phyloP scores from a whole-genome alignment of 352 stramenopile species.

The Phytopythium boreale region DNA sequence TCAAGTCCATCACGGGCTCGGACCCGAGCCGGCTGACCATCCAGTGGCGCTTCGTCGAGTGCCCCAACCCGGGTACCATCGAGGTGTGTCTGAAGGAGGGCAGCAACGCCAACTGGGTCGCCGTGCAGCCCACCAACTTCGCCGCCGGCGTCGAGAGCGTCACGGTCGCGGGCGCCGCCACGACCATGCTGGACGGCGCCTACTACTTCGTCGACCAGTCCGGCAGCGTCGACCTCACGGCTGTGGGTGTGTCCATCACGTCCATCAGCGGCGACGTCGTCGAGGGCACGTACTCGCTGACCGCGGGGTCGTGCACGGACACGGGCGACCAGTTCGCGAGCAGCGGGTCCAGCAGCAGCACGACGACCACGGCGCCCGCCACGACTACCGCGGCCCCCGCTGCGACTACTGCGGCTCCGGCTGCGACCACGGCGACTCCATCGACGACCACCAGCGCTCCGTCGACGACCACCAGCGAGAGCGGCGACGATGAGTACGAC shows the following conservation, averaged over 20 bases:
- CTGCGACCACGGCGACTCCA: slow-evolving; percentile 5
- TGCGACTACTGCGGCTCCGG: slow-evolving; percentile 7
- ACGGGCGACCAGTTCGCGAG: slow-evolving; percentile 32
- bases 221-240: slow-evolving; percentile 29
- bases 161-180: slow-evolving; percentile 51
- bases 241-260: slow-evolving; percentile 44
- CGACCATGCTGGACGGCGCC: slow-evolving; percentile 59
- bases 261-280: slow-evolving; percentile 55
- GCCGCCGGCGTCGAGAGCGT: slow-evolving; percentile 46
- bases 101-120: slow-evolving; percentile 57
- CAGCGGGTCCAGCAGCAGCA: slow-evolving; percentile 8
- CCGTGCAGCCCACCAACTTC: slow-evolving; percentile 61
- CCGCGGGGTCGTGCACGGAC: slow-evolving; percentile 21
- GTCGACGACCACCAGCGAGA: slow-evolving; percentile 4
- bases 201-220: slow-evolving; percentile 58
- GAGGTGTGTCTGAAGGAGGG: slow-evolving; percentile 69
- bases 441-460: slow-evolving; percentile 5
- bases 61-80: slow-evolving; percentile 42
- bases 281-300: slow-evolving; percentile 48
- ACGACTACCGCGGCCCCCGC: slow-evolving; percentile 9
- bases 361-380: slow-evolving; percentile 11
- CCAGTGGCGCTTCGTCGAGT: slow-evolving; percentile 71
- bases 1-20: slow-evolving; percentile 62
- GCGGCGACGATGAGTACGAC: slow-evolving; percentile 1
- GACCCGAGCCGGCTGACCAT: slow-evolving; percentile 51